Base-by-base conservation (phyloP, 495 filamentous ascomycete species). In the Penicillium samsonianum region DNA sequence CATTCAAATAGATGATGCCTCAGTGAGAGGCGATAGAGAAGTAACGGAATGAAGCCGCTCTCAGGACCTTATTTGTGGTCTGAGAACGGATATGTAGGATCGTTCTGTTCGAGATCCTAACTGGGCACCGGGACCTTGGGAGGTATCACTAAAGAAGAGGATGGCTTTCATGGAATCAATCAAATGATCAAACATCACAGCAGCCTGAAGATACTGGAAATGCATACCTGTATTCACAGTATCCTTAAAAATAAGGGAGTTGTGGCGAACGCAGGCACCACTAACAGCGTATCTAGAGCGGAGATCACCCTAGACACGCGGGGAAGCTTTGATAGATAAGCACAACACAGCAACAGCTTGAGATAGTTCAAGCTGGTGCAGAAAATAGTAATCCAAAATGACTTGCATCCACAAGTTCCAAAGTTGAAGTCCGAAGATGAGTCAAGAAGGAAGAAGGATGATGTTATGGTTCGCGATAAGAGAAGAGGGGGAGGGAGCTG, bases 1-100 rank as follows among this genome's bases (percentile, higher is more conserved):
- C 76, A 79, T 79, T 67, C 70, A 78, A 76, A 62, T 66, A 62
- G 63, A 65, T 57, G 55, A 61, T 68, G 69, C 71, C 75, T 73
- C 66, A 16, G 30, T 49, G 56, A 63, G 71, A 73, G 68, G 64
- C 67, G 50, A 50, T 63, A 57, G 51, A 37, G 40, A 41, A 48
- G 40, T 23, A 60, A 46, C 14, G 7, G 46, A 64, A 53, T 16
- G 17, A 30, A 40, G 62, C 73, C 72, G 73, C 70, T 64, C 75
- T 67, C 73, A 68, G 58, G 66, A 73, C 68, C 67, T 67, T 33
- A 48, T 31, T 26, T 28, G 51, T 66, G 72, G 72, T 62, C 72
- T 68, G 70, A 75, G 72, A 76, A 76, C 75, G 72, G 72, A 57
- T 40, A n/a, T 42, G 53, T 19, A 31, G 55, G 55, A 55, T 48